Conservation (phyloP, 257 asterid species). For the Prunella vulgaris region DNA sequence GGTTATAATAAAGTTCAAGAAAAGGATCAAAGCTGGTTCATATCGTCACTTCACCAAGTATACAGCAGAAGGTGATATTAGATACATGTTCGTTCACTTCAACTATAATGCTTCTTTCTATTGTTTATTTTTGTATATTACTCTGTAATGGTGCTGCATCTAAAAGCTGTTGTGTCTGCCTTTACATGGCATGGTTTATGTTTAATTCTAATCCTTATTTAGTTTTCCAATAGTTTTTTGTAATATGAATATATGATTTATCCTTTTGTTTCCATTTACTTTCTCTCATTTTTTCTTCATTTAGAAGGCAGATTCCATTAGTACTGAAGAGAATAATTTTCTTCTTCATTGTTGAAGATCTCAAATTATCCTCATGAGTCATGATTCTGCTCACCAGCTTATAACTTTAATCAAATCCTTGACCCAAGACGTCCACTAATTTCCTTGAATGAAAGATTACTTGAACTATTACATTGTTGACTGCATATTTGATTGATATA, state of each 20-base stretch:
- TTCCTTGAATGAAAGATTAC: constrained; percentile 18
- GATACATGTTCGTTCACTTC: constrained; percentile 17
- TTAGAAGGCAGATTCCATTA: not conserved
- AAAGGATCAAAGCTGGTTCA: constrained; percentile 90
- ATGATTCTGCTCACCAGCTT: constrained; percentile 14
- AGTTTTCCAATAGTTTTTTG: not conserved
- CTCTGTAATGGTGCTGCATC: constrained; percentile 4
- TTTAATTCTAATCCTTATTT: not conserved
- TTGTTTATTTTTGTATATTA: not conserved
- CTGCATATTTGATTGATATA: not conserved
- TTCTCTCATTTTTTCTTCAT: constrained; percentile 1
- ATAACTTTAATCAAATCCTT: constrained; percentile 9
- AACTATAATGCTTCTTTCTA: constrained; percentile 20
- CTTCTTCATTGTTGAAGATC: constrained; percentile 15
- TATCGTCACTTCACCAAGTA: constrained; percentile 92
- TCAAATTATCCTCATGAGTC: constrained; percentile 2
- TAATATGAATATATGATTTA: constrained; percentile 11
- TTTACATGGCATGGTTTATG: constrained; percentile 15
- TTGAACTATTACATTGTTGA: not conserved
- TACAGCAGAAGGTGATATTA: constrained; percentile 91
- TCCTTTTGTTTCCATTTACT: not conserved
- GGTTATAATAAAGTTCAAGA: constrained; percentile 52
- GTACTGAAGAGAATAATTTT: constrained; percentile 4
- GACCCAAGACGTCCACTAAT: constrained; percentile 10
- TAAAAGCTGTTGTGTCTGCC: constrained; percentile 10